Base-by-base conservation (phyloP, 371 early-diverging fungal genomes). In the Zopfochytrium polystomum region DNA sequence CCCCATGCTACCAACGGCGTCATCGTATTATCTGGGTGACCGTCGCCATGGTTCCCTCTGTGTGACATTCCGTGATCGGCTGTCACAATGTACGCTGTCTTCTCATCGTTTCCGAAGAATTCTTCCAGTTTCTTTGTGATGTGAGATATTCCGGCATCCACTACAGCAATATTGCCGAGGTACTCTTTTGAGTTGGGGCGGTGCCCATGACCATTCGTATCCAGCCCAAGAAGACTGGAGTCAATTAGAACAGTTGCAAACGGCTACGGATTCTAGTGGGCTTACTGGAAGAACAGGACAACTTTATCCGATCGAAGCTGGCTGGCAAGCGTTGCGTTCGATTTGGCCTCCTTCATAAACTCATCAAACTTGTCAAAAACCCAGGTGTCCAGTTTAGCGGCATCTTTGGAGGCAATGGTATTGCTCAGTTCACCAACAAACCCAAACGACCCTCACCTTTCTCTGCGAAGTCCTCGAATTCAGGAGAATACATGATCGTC, bases 31-130 rank as follows among this genome's bases (percentile, higher is more conserved):
- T 95, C 92, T 6, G 95, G 95, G 68, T 96, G 87, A 11, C 95
- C 95, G 67, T 96, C 96, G 46, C 96, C 96, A 67, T 96, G 96
- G 42, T 73, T 89, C 44, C 93, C 92, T 55, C 88, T 81, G 63
- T 93, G 90, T 63, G 86, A 85, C 97, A 96, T 96, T 38, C 97
- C 97, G 70, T 96, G 97, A 74, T 96, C 97, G 0, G 96, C 85
- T 11, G 95, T 92, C 62, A 95, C 90, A 1, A 96, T 78, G 66
- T 85, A 95, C 4, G 93, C 85, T 2, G 95, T 96, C 58, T 80
- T 71, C 29, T 82, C 85, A 69, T 95, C 97, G 68, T 88, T 62
- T 61, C 86, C 61, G 65, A 89, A 96, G 68, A 88, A 94, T 1
- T 74, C 70, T 9, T 91, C 86, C 15, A 95, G 69, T 26, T 81